These are phyloP conservation scores for Cotoneaster glaucophyllus DNA, from an alignment of 306 rosid genomes.

Conservation along the genomic window DNA sequence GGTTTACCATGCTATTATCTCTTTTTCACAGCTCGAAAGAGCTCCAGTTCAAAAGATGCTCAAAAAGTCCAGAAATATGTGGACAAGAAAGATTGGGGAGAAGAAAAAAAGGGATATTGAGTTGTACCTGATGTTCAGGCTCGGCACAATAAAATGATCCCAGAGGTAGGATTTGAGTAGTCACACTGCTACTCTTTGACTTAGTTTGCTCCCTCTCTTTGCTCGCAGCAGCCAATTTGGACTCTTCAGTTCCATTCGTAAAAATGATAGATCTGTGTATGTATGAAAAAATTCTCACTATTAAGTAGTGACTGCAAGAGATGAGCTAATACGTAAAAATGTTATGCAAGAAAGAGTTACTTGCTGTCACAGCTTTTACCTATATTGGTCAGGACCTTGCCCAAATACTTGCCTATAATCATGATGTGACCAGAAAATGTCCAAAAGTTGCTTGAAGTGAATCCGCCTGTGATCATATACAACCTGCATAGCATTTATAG, in stretches of 20 bases:
- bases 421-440: conserved; percentile 83
- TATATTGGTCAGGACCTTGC: conserved; percentile 96
- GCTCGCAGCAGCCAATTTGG: conserved; percentile 63
- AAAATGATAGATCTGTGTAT: conserved; percentile 72
- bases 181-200: conserved; percentile 68
- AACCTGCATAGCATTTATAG: conserved; percentile 45
- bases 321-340: neutral
- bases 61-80: neutral
- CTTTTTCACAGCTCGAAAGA: neutral
- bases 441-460: conserved; percentile 61
- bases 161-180: conserved; percentile 71
- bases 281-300: conserved; percentile 1
- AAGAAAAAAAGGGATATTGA: neutral
- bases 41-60: neutral
- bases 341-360: neutral
- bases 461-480: conserved; percentile 70
- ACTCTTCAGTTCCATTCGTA: conserved; percentile 73
- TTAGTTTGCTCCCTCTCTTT: conserved; percentile 82
- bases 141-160: conserved; percentile 73
- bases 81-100: neutral
- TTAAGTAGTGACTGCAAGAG: neutral
- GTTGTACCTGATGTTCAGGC: conserved; percentile 81
- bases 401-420: conserved; percentile 94
- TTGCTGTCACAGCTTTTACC: conserved; percentile 37
- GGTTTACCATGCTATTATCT: neutral